These are phyloP conservation scores for Metschnikowia bowlesiae DNA, from an alignment of 805 yeast species.

Conservation along the genomic window DNA sequence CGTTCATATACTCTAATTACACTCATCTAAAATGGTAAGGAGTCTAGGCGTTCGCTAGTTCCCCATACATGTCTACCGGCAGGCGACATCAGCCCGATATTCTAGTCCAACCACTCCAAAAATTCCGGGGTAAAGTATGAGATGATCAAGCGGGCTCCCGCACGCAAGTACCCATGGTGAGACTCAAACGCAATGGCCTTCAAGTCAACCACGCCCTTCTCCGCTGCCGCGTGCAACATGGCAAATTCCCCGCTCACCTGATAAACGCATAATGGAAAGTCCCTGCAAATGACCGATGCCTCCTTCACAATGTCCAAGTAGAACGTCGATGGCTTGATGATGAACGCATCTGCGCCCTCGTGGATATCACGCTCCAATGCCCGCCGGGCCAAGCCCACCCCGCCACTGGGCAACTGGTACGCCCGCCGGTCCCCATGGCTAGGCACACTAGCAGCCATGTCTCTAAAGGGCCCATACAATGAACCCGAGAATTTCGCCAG, in stretches of 20 bases:
- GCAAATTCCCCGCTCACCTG: conserved; percentile 98
- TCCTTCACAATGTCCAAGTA: conserved; percentile 88
- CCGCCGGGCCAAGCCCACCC: conserved; percentile 88
- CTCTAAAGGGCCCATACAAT: conserved; percentile 95
- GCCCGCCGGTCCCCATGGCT: conserved; percentile 86
- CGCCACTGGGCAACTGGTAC: conserved; percentile 91
- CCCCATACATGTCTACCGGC: too few relatives aligned
- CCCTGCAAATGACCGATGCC: conserved; percentile 74
- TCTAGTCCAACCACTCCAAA: conserved; percentile 72
- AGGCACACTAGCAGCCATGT: conserved; percentile 93
- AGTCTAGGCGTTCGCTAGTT: not conserved
- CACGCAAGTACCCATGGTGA: conserved; percentile 87
- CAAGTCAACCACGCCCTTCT: conserved; percentile 85
- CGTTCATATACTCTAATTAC: too few relatives aligned
- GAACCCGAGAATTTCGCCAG: conserved; percentile 91
- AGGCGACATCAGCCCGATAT: too few relatives aligned
- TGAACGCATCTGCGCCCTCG: conserved; percentile 95
- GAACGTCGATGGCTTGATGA: conserved; percentile 94
- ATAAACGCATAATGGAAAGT: conserved; percentile 89
- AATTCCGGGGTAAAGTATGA: conserved; percentile 95
- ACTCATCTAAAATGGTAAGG: not conserved
- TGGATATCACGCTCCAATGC: conserved; percentile 80
- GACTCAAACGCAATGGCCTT: conserved; percentile 80
- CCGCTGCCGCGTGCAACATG: conserved; percentile 98
- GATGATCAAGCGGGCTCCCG: conserved; percentile 90